These are phyloP conservation scores for Pascua guehoae DNA, from an alignment of 1,284 basidiomycete genomes.

Conservation along the genomic window DNA sequence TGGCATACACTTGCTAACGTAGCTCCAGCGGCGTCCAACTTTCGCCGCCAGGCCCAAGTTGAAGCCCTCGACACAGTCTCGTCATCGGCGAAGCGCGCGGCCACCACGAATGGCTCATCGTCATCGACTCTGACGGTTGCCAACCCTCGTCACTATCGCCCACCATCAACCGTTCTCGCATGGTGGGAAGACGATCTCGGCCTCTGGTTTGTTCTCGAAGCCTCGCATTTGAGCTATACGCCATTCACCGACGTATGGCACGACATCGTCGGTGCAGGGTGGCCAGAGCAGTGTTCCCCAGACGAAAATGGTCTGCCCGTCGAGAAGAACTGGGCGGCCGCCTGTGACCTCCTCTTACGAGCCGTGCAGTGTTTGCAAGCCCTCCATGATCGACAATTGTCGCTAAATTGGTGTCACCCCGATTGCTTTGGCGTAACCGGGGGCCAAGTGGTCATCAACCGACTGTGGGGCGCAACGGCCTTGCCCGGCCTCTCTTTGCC, in stretches of 20 bases:
- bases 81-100: not conserved
- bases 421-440: slow-evolving; percentile 21
- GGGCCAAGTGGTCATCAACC: slow-evolving; percentile 10
- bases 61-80: slow-evolving; percentile 23
- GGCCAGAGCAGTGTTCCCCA: not conserved
- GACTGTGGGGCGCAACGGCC: slow-evolving; percentile 17
- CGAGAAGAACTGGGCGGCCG: slow-evolving; percentile 15
- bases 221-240: not conserved
- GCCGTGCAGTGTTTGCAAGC: slow-evolving; percentile 24
- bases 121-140: no score
- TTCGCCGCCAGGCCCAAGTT: slow-evolving; percentile 28
- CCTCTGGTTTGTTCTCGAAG: slow-evolving; percentile 25
- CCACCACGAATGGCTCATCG: no score
- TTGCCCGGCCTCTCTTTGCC: slow-evolving; percentile 17
- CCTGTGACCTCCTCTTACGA: slow-evolving; percentile 25
- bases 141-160: slow-evolving; percentile 9
- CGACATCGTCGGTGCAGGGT: slow-evolving; percentile 10
- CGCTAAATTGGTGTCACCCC: slow-evolving; percentile 31
- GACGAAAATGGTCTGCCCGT: not conserved
- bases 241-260: slow-evolving; percentile 18
- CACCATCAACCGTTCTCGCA: slow-evolving; percentile 15
- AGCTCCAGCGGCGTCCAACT: slow-evolving; percentile 7
- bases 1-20: not conserved
- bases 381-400: slow-evolving; percentile 27
- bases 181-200: slow-evolving; percentile 39